Percentiles rank a stretch among this genome's conserved stretches.
Conservation (phyloP, 1,284 basidiomycete genomes). For the Sporisorium iseilematis-ciliati region DNA sequence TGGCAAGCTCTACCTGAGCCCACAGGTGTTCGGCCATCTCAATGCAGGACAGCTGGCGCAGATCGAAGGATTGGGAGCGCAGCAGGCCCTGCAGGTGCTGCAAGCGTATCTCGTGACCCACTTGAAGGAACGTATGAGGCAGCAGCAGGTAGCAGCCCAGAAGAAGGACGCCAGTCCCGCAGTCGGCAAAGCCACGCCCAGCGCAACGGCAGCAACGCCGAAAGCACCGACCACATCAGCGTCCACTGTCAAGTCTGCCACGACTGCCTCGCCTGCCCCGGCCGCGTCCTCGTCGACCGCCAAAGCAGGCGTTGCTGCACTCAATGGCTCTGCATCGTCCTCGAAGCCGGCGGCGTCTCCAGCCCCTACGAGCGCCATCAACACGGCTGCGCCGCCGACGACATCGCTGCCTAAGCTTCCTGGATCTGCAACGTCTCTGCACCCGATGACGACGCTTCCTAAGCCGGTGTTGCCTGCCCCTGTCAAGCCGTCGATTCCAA, state of each 20-base stretch:
- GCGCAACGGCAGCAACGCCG: slow-evolving; percentile 2
- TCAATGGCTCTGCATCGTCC: slow-evolving; percentile 19
- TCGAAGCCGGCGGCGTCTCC: slow-evolving; percentile 12
- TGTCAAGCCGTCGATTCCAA: slow-evolving; percentile 30
- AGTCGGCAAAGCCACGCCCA: slow-evolving; percentile 9
- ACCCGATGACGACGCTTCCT: slow-evolving; percentile 31
- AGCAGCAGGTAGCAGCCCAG: slow-evolving; percentile 66
- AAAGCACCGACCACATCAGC: slow-evolving; percentile 7
- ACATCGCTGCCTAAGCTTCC: slow-evolving; percentile 33
- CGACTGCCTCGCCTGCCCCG: slow-evolving; percentile 1
- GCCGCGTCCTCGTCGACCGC: neutral
- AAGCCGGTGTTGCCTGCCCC: slow-evolving; percentile 42
- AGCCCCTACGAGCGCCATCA: neutral
- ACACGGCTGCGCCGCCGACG: slow-evolving; percentile 7
- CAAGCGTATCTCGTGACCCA: slow-evolving; percentile 86
- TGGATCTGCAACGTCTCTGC: slow-evolving; percentile 23
- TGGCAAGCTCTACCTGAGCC: slow-evolving; percentile 84
- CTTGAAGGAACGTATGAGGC: slow-evolving; percentile 80
- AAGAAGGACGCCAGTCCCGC: slow-evolving; percentile 41
- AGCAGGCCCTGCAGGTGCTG: slow-evolving; percentile 83
- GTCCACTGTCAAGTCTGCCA: slow-evolving; percentile 13
- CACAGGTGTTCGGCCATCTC: slow-evolving; percentile 83
- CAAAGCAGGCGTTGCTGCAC: neutral
- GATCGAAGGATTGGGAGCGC: slow-evolving; percentile 83
- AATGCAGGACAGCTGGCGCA: slow-evolving; percentile 80